Evolutionary conservation across 2,329 filamentous ascomycete genomes (phyloP), one percentile per base, ranked within the genome.

Genomic region (Calonectria hawksworthii): DNA sequence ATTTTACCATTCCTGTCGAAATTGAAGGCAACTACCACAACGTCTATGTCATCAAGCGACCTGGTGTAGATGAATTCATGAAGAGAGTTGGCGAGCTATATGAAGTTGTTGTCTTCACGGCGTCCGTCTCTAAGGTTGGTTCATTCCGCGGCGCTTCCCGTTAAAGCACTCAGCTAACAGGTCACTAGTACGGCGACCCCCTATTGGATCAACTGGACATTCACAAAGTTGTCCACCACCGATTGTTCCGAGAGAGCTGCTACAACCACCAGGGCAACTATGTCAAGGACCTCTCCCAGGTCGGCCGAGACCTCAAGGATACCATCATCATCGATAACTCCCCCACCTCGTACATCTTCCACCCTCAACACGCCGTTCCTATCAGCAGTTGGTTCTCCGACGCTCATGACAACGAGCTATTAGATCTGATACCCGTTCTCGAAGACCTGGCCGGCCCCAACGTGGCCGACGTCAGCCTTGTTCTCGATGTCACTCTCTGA

Each of bases 371-470:
- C 85, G 97, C 97, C 75, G 96, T 99, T 65, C 97, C 97, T 32
- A 99, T 99, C 88, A 98, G 96, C 91, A 99, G 96, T 90, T 99
- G 97, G 97, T 99, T 99, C 88, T 98, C 96, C 79, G 97, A 99
- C 87, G 97, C 97, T 76, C 97, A 99, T 86, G 97, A 99, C 88
- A 99, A 99, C 87, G 97, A 99, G 90, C 91, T 99, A 76, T 90
- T 99, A 82, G 97, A 99, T 85, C 89, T 99, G 81, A 99, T 99
- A 85, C 97, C 97, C 68, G 97, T 99, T 81, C 95, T 99, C 79
- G 97, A 99, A 90, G 97, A 99, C 86, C 90, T 99, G 83, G 96
- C 97, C 76, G 94, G 94, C 79, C 86, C 93, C 74, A 94, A 96
- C 84, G 97, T 99, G 76, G 92, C 94, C 86, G 97, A 99, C 86